Evolutionary conservation across 495 filamentous ascomycete genomes (phyloP).

Genomic region (Penicillium salamii): DNA sequence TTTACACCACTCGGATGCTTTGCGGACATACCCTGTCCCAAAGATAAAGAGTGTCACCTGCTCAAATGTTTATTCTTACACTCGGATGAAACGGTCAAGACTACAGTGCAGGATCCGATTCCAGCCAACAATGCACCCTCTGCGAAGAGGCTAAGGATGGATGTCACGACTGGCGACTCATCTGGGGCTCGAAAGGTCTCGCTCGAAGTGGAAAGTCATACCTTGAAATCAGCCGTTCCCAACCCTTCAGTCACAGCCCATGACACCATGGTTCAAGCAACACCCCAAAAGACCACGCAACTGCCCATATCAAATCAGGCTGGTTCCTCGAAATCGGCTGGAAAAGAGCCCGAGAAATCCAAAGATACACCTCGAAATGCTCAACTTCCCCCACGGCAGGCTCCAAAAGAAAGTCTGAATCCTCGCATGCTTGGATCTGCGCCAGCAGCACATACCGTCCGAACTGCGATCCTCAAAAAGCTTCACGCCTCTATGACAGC

Average conservation of each 20-base stretch:
- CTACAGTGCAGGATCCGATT: background rate
- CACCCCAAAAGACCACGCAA: constrained; percentile 36
- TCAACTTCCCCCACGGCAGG: constrained; percentile 31
- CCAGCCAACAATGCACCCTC: background rate
- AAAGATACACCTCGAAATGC: background rate
- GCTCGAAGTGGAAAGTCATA: background rate
- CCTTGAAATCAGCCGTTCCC: background rate
- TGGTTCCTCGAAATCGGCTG: constrained; percentile 13
- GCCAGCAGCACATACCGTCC: constrained; percentile 66
- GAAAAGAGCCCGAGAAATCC: constrained; percentile 19
- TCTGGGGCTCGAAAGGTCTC: background rate
- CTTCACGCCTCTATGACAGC: constrained; percentile 72
- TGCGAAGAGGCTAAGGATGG: constrained; percentile 1
- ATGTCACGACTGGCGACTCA: background rate
- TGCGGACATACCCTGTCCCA: constrained; percentile 62
- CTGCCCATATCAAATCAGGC: constrained; percentile 30
- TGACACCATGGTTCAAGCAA: constrained; percentile 13
- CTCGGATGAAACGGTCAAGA: background rate
- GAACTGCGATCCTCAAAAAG: constrained; percentile 64
- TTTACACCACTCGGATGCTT: constrained; percentile 65
- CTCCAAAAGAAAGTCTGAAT: constrained; percentile 59
- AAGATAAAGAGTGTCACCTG: constrained; percentile 52
- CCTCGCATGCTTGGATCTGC: constrained; percentile 73
- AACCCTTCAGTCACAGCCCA: background rate
- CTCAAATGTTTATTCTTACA: constrained; percentile 63